Evolutionary conservation across 768 basidiomycete genomes (phyloP).

Genomic region (Hericium erinaceus): DNA sequence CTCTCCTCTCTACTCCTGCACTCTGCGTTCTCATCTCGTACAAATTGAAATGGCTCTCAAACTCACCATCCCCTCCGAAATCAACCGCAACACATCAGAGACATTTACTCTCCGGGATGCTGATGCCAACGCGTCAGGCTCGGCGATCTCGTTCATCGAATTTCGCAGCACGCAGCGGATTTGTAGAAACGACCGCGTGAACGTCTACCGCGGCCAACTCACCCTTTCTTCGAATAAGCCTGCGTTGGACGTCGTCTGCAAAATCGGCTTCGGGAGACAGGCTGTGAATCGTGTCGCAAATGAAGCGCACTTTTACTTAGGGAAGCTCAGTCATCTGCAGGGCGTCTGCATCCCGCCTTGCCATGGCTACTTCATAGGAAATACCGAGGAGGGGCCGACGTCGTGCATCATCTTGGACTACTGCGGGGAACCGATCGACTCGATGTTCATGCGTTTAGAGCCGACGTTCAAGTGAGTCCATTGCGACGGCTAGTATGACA

Average conservation of each 20-base stretch:
- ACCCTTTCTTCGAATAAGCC: background rate
- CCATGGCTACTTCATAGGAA: background rate
- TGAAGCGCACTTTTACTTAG: background rate
- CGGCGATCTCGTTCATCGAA: background rate
- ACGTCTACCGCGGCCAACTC: background rate
- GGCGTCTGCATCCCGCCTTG: background rate
- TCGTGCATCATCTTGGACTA: background rate
- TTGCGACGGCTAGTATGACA: background rate
- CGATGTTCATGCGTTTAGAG: background rate
- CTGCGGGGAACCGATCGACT: background rate
- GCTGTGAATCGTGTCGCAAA: background rate
- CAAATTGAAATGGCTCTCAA: background rate
- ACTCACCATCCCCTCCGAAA: background rate
- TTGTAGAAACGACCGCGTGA: background rate
- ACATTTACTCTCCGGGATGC: background rate
- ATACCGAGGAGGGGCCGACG: background rate
- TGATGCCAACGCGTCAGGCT: background rate
- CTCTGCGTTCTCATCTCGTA: background rate
- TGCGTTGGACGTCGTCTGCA: background rate
- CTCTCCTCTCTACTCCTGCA: no score
- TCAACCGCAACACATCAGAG: background rate
- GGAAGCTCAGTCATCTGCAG: background rate
- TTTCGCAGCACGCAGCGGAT: background rate
- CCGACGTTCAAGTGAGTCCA: background rate
- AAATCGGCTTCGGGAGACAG: background rate